Evolutionary conservation across 2,329 filamentous ascomycete species (phyloP).

Genomic region (Domatiomyces globalis): DNA sequence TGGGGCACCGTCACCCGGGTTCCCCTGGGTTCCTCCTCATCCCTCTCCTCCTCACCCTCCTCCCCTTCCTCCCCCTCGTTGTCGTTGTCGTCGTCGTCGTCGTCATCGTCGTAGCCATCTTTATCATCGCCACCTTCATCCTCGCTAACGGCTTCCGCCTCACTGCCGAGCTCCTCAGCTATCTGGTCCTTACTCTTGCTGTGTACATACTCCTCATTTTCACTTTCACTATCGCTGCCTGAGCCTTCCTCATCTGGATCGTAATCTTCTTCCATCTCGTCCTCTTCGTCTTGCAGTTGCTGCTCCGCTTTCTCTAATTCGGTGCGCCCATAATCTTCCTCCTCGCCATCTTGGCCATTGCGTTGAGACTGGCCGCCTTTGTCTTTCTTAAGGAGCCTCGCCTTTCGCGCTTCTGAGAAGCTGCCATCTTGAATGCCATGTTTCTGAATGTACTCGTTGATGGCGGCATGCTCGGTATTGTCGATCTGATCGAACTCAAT

Average conservation of each 20-base stretch:
- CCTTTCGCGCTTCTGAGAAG: slow-evolving; percentile 44
- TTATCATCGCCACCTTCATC: slow-evolving; percentile 13
- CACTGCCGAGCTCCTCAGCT: slow-evolving; percentile 30
- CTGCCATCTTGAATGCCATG: slow-evolving; percentile 50
- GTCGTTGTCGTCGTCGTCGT: slow-evolving; percentile 5
- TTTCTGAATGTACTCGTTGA: slow-evolving; percentile 47
- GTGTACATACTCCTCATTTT: slow-evolving; percentile 21
- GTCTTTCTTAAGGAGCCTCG: slow-evolving; percentile 45
- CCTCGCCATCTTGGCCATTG: slow-evolving; percentile 8
- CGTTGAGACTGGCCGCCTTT: slow-evolving; percentile 10
- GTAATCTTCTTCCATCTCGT: slow-evolving; percentile 38
- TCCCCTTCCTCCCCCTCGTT: slow-evolving; percentile 5
- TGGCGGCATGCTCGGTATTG: slow-evolving; percentile 47
- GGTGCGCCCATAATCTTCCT: slow-evolving; percentile 38
- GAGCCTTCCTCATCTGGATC: slow-evolving; percentile 36
- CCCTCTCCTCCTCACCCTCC: slow-evolving; percentile 4
- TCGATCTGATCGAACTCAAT: slow-evolving; percentile 54
- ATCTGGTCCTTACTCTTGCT: slow-evolving; percentile 24
- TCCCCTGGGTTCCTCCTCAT: slow-evolving; percentile 4
- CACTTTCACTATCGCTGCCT: slow-evolving; percentile 31
- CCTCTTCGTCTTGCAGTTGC: slow-evolving; percentile 30
- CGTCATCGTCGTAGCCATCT: slow-evolving; percentile 7
- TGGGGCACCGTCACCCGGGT: neutral
- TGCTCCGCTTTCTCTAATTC: slow-evolving; percentile 45
- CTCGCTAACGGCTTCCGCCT: slow-evolving; percentile 27